These are phyloP conservation scores for Colletotrichum coccodes DNA, from an alignment of 2,329 filamentous ascomycete genomes.

Conservation along the genomic window DNA sequence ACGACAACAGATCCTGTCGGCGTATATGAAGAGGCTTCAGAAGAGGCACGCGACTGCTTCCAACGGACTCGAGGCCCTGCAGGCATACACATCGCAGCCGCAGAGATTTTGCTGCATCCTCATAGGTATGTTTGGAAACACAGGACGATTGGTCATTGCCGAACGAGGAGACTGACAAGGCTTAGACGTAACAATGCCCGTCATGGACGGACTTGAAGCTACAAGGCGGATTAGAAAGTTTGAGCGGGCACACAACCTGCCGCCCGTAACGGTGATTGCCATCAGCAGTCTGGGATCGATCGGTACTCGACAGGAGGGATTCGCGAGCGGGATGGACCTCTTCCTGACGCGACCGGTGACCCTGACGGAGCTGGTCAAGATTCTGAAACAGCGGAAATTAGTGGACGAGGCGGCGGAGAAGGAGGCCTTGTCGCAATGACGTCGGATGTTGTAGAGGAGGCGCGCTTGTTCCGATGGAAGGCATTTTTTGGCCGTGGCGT, in stretches of 20 bases:
- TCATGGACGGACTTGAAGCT: constrained; percentile 53
- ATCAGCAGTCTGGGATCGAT: constrained; percentile 55
- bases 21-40: constrained; percentile 48
- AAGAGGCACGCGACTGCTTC: constrained; percentile 48
- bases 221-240: constrained; percentile 52
- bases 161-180: neutral
- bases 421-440: constrained; percentile 1
- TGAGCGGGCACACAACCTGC: constrained; percentile 49
- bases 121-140: constrained; percentile 33
- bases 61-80: constrained; percentile 56
- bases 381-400: constrained; percentile 24
- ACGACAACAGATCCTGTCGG: constrained; percentile 42
- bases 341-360: constrained; percentile 58
- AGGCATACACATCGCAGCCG: constrained; percentile 32
- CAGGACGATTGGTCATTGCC: fast-evolving
- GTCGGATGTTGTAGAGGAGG: neutral
- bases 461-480: neutral
- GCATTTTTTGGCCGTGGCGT: neutral
- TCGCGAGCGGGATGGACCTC: constrained; percentile 54
- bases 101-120: constrained; percentile 32
- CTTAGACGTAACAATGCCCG: constrained; percentile 57
- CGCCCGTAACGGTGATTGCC: constrained; percentile 54
- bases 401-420: constrained; percentile 21
- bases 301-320: constrained; percentile 55
- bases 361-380: constrained; percentile 42